Evolutionary conservation across 257 asterid species (phyloP).

Genomic region (Verbena officinalis): DNA sequence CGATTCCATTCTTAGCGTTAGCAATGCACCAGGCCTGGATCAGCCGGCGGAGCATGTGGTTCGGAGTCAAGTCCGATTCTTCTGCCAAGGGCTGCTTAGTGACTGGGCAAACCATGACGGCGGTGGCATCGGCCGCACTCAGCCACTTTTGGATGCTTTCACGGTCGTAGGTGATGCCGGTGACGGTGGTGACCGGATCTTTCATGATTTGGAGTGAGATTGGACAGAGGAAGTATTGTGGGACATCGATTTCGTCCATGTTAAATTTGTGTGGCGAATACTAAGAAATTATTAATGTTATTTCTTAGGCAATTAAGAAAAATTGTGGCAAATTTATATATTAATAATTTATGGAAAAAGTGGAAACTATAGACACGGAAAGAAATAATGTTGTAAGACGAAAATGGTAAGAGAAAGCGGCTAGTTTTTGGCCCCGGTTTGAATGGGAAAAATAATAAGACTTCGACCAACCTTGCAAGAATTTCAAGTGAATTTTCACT

Average conservation of each 20-base stretch:
- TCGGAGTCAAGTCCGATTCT: slow-evolving; percentile 70
- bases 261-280: slow-evolving; percentile 2
- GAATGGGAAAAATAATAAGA: slow-evolving; percentile 27
- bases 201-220: slow-evolving; percentile 88
- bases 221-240: slow-evolving; percentile 83
- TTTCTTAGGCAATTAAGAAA: neutral
- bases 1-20: slow-evolving; percentile 62
- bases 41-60: slow-evolving; percentile 78
- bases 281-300: neutral
- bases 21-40: slow-evolving; percentile 85
- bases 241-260: slow-evolving; percentile 72
- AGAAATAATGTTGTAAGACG: neutral
- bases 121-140: slow-evolving; percentile 15
- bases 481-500: too few species aligned
- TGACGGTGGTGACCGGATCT: slow-evolving; percentile 83
- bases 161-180: slow-evolving; percentile 93
- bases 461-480: too few species aligned
- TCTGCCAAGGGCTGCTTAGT: slow-evolving; percentile 66
- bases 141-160: slow-evolving; percentile 81
- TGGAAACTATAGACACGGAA: neutral
- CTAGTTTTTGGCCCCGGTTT: slow-evolving; percentile 27
- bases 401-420: slow-evolving; percentile 48
- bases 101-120: slow-evolving; percentile 53
- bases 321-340: neutral
- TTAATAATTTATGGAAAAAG: too few species aligned